These are phyloP conservation scores for Thermoascus crustaceus DNA, from an alignment of 2,329 filamentous ascomycete species.

Conservation along the genomic window DNA sequence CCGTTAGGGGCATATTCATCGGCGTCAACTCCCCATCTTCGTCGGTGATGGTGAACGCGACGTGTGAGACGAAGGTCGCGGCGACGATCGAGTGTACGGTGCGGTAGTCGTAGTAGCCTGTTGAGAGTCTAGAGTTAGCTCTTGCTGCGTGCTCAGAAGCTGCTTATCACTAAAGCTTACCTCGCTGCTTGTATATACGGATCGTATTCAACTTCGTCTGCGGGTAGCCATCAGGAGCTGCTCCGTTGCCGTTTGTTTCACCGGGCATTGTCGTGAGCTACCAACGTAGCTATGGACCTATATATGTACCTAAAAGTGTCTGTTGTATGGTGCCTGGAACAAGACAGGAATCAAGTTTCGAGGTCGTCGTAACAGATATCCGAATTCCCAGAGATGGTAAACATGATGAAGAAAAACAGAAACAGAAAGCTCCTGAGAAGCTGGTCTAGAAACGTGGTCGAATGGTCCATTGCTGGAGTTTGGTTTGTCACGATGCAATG, in stretches of 20 bases:
- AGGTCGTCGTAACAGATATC: no score
- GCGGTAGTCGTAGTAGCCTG: constrained; percentile 7
- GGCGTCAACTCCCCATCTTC: constrained; percentile 6
- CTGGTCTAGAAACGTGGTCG: no score
- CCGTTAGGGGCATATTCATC: constrained; percentile 7
- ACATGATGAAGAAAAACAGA: neutral
- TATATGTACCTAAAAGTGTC: no score
- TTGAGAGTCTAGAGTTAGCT: neutral
- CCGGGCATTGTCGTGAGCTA: neutral
- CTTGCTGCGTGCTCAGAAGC: neutral
- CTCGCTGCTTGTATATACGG: constrained; percentile 7
- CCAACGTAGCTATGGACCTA: no score
- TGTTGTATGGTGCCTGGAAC: neutral
- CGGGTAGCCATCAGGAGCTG: neutral
- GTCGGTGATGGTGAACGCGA: constrained; percentile 7
- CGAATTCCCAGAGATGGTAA: no score
- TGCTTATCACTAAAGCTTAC: neutral
- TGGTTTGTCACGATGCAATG: no score
- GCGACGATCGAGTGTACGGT: constrained; percentile 8
- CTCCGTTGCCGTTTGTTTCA: neutral
- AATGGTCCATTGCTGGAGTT: no score
- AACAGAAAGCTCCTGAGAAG: no score
- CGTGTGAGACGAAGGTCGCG: constrained; percentile 7
- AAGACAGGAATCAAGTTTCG: neutral
- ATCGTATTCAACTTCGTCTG: constrained; percentile 6